These are phyloP conservation scores for Mallotus nudiflorus DNA, from an alignment of 345 rosid genomes.

Conservation along the genomic window DNA sequence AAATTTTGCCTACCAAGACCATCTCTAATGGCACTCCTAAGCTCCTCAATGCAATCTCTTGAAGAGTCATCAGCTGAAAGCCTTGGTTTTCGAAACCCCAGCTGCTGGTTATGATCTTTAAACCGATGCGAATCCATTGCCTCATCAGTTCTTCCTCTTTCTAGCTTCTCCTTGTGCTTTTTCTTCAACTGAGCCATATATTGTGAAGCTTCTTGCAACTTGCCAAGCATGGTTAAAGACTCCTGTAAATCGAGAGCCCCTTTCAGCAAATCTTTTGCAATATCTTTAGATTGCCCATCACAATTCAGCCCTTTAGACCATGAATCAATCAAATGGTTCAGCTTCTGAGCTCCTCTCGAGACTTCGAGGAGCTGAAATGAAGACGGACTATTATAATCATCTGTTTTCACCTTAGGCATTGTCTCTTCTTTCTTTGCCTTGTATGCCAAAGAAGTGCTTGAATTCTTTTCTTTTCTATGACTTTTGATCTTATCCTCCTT, in stretches of 20 bases:
- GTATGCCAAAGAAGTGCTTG: conserved; percentile 16
- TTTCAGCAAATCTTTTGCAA: conserved; percentile 67
- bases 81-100: conserved; percentile 30
- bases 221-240: conserved; percentile 70
- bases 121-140: conserved; percentile 35
- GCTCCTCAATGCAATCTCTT: conserved; percentile 58
- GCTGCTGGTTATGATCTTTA: conserved; percentile 30
- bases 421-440: conserved; percentile 35
- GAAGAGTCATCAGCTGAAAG: conserved; percentile 50
- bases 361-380: conserved; percentile 75
- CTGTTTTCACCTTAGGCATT: conserved; percentile 21
- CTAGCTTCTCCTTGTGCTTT: conserved; percentile 37
- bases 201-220: conserved; percentile 71
- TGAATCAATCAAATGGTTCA: conserved; percentile 63
- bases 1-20: conserved; percentile 67
- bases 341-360: conserved; percentile 76
- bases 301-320: conserved; percentile 51
- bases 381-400: conserved; percentile 32
- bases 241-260: conserved; percentile 92
- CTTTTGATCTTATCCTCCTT: conserved; percentile 40
- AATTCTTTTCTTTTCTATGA: conserved; percentile 26
- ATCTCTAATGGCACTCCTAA: conserved; percentile 53
- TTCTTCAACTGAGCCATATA: conserved; percentile 49
- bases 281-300: conserved; percentile 51
- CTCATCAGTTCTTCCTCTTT: conserved; percentile 33